Evolutionary conservation across 169 alveolate species (phyloP).

Genomic region (Besnoitia besnoiti): DNA sequence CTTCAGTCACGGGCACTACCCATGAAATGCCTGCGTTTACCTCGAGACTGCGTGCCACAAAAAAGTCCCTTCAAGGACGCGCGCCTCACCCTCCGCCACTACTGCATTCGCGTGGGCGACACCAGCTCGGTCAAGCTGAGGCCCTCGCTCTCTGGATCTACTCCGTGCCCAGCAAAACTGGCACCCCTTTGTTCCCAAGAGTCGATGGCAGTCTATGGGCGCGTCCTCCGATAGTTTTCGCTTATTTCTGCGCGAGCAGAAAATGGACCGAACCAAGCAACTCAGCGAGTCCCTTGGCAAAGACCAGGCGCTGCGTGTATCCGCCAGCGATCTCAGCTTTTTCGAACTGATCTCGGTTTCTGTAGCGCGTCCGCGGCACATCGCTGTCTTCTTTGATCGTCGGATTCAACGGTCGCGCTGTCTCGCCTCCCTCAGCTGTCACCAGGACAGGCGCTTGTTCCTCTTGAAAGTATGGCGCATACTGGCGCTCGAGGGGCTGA

Average conservation of each 20-base stretch:
- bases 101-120: no score
- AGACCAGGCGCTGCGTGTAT: slow-evolving; percentile 5
- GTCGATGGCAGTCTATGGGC: no score
- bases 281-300: not conserved
- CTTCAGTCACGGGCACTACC: no score
- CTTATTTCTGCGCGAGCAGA: not conserved
- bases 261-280: not conserved
- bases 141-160: no score
- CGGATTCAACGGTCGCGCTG: slow-evolving; percentile 21
- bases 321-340: slow-evolving; percentile 39
- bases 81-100: no score
- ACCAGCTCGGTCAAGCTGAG: no score
- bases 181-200: no score
- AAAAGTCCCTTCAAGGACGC: no score
- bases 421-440: not conserved
- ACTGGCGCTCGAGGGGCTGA: slow-evolving; percentile 53
- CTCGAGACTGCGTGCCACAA: no score
- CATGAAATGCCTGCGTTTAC: no score
- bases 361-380: slow-evolving; percentile 15
- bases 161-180: no score
- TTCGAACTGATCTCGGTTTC: slow-evolving; percentile 24
- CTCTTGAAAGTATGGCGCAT: slow-evolving; percentile 15
- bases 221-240: not conserved
- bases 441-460: not conserved
- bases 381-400: slow-evolving; percentile 39